Evolutionary conservation across 176 grass and related monocot genomes (phyloP).

Genomic region (Phragmites australis): DNA sequence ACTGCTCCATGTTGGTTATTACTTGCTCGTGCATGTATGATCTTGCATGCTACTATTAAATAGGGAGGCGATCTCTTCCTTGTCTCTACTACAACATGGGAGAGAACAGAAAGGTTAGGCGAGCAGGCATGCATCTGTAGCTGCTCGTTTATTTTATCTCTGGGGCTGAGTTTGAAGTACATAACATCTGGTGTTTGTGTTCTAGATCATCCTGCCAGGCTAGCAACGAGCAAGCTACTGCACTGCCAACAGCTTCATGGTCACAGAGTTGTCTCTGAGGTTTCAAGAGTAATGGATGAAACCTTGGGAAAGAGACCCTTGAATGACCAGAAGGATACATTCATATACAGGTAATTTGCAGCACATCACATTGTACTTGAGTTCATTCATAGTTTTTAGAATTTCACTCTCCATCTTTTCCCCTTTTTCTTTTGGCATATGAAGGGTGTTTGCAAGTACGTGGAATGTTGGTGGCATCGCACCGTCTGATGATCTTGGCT

Average conservation of each 20-base stretch:
- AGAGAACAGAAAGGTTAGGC: constrained; percentile 56
- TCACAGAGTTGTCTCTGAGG: constrained; percentile 52
- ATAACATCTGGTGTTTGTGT: constrained; percentile 38
- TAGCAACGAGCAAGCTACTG: constrained; percentile 65
- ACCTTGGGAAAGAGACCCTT: constrained; percentile 44
- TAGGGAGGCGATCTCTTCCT: constrained; percentile 25
- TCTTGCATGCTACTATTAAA: constrained; percentile 45
- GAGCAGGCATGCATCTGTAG: constrained; percentile 26
- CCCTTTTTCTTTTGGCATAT: not conserved
- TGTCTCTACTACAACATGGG: constrained; percentile 46
- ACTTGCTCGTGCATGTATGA: constrained; percentile 41
- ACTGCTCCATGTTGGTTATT: constrained; percentile 45
- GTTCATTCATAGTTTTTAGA: constrained; percentile 21
- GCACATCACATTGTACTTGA: constrained; percentile 9
- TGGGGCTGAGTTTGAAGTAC: constrained; percentile 27
- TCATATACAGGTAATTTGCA: constrained; percentile 72
- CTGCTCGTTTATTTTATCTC: constrained; percentile 28
- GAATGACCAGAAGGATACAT: constrained; percentile 41
- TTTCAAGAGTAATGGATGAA: constrained; percentile 52
- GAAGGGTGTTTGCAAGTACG: constrained; percentile 82
- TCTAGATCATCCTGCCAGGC: constrained; percentile 69
- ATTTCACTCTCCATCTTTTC: constrained; percentile 30
- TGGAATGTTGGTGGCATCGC: constrained; percentile 85
- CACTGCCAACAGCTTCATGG: constrained; percentile 38
- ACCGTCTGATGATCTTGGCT: constrained; percentile 67